Percentiles rank a stretch among this genome's conserved stretches.
Evolutionary conservation across 2,329 filamentous ascomycete genomes (phyloP).

Genomic region (Neonectria sp.): DNA sequence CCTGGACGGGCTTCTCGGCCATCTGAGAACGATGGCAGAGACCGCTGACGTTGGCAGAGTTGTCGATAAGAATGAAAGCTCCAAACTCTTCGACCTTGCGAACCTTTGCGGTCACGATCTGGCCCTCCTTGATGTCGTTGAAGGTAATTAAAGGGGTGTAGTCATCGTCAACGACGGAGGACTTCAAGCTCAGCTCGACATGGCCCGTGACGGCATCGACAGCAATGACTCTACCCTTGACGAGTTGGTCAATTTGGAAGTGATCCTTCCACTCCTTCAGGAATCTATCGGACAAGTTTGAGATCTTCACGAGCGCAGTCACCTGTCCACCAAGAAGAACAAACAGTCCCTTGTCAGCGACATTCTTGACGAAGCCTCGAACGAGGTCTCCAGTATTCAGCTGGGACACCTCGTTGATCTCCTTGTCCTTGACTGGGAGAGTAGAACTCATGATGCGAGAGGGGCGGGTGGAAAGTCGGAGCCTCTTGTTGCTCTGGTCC

Average conservation of each 20-base stretch:
- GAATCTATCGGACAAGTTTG: conserved; percentile 90
- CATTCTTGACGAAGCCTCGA: conserved; percentile 92
- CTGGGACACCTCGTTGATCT: conserved; percentile 80
- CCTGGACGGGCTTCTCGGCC: conserved; percentile 84
- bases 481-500: conserved; percentile 86
- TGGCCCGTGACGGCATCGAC: conserved; percentile 79
- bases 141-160: conserved; percentile 83
- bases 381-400: conserved; percentile 84
- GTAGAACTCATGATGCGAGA: conserved; percentile 92
- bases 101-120: conserved; percentile 90
- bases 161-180: conserved; percentile 84
- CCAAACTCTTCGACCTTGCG: conserved; percentile 96
- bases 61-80: conserved; percentile 92
- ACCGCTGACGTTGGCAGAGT: conserved; percentile 90
- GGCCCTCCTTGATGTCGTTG: conserved; percentile 82
- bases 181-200: conserved; percentile 89
- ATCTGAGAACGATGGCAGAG: conserved; percentile 94
- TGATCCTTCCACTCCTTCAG: conserved; percentile 96
- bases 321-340: conserved; percentile 86
- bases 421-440: conserved; percentile 83
- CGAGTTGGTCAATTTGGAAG: conserved; percentile 90
- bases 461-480: conserved; percentile 85
- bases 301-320: conserved; percentile 86
- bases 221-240: conserved; percentile 86
- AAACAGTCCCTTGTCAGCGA: conserved; percentile 91